phyloP scores from a whole-genome alignment of 2,329 filamentous ascomycete genomes.

The Elsinoe batatas region DNA sequence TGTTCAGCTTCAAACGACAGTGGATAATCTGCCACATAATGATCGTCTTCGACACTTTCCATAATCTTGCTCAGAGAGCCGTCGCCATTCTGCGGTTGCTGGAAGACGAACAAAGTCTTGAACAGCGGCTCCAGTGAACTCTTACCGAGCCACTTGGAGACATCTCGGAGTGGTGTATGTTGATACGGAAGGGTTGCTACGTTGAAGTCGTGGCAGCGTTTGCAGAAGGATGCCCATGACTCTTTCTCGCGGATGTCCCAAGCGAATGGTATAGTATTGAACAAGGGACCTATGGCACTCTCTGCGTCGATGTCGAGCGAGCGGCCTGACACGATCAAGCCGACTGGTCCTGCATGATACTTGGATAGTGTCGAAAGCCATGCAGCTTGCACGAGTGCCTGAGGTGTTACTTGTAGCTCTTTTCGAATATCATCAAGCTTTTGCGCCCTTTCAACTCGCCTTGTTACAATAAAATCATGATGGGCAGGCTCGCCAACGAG shows the following conservation, averaged over 20 bases:
- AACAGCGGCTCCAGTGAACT: constrained; percentile 54
- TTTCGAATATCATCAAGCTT: constrained; percentile 39
- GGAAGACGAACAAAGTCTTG: constrained; percentile 74
- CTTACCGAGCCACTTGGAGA: constrained; percentile 66
- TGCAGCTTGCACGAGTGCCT: constrained; percentile 70
- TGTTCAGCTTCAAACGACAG: constrained; percentile 66
- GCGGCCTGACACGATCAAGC: constrained; percentile 70
- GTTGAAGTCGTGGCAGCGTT: constrained; percentile 61
- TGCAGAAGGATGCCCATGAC: constrained; percentile 52
- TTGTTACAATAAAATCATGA: constrained; percentile 19
- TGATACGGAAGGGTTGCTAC: constrained; percentile 60
- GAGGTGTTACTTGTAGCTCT: constrained; percentile 61
- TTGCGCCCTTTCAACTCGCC: constrained; percentile 39
- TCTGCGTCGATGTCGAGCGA: constrained; percentile 60
- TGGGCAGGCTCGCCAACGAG: constrained; percentile 19
- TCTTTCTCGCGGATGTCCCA: constrained; percentile 35
- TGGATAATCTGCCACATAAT: constrained; percentile 54
- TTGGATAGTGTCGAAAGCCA: constrained; percentile 46
- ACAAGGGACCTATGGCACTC: constrained; percentile 66
- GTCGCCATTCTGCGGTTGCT: constrained; percentile 54
- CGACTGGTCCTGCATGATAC: constrained; percentile 45
- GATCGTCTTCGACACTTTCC: constrained; percentile 8
- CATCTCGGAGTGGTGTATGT: constrained; percentile 65
- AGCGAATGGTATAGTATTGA: constrained; percentile 77
- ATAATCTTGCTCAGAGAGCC: background rate